Conservation (phyloP, 2,329 filamentous ascomycete species). For the Trichoderma sp. region DNA sequence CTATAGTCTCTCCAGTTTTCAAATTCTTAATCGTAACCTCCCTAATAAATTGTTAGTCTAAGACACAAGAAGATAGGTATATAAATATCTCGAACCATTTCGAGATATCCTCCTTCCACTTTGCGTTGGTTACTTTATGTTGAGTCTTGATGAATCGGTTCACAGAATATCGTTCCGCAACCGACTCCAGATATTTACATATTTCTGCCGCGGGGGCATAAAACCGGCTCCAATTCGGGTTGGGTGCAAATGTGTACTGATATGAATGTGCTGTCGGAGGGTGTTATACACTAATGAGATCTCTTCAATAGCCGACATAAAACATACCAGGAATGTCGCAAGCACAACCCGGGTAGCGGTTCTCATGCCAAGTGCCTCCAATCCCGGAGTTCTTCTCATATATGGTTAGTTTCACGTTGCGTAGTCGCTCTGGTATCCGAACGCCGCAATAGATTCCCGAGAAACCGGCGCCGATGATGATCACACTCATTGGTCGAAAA, state of each 20-base stretch:
- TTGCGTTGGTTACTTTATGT: conserved; percentile 44
- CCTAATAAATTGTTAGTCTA: conserved; percentile 35
- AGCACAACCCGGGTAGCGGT: conserved; percentile 27
- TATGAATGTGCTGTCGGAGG: background rate
- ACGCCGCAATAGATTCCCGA: conserved; percentile 54
- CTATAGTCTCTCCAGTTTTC: conserved; percentile 36
- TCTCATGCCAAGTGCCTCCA: conserved; percentile 26
- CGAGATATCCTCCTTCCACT: too few species aligned
- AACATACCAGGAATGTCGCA: conserved; percentile 26
- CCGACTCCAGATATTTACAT: conserved; percentile 47
- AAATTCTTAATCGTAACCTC: conserved; percentile 60
- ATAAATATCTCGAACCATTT: too few species aligned
- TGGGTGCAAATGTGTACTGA: background rate
- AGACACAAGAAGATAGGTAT: too few species aligned
- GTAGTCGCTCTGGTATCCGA: conserved; percentile 66
- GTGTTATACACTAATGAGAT: too few species aligned
- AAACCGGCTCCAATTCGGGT: background rate
- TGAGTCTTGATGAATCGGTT: too few species aligned
- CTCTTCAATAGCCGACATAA: background rate
- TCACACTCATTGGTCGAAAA: too few species aligned
- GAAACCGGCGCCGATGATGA: conserved; percentile 23
- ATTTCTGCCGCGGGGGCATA: background rate
- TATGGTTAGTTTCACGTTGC: conserved; percentile 61
- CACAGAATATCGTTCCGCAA: conserved; percentile 63
- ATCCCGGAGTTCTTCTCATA: conserved; percentile 47